Evolutionary conservation across 257 asterid species (phyloP), one percentile per base, ranked within the genome.

Genomic region (Ligustrum vulgare): DNA sequence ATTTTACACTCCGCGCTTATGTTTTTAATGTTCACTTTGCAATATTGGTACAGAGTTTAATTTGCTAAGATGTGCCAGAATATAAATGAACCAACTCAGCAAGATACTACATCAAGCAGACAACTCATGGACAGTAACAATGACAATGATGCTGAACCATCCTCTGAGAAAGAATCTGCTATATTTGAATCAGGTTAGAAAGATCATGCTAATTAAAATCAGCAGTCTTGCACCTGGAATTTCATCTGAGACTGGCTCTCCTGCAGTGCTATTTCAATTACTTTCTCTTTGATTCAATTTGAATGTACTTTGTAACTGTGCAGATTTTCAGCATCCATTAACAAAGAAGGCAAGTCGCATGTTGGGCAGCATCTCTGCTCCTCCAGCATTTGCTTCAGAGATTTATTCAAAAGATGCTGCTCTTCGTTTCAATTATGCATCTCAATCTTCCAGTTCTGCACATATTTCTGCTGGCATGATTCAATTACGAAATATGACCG

Each of bases 301-400:
- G 15, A n/a, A 58, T 51, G 49, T 78, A 36, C 9, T 71, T 62
- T 51, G 67, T 18, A 47, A 43, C 67, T 47, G 9, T 78, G 77
- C 94, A 94, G 97, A 84, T 82, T 70, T 49, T 72, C 84, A 86
- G 64, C 72, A 88, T 79, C 92, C 97, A 66, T 87, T 85, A 76
- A 66, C 84, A 77, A 88, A 88, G 78, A 77, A 89, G 74, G 97
- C 99, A 13, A 93, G 94, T 73, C 86, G 81, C 6, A 90, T 93
- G 97, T 69, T 95, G 92, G 96, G 92, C 73, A 80, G 86, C 86
- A 82, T 93, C 80, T 89, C 86, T 35, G 97, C 98, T 73, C 96
- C 98, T 33, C 92, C 98, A 4, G 98, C 99, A 71, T 78, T 90
- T 82, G 99, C 99, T 75, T 78, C 96, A 8, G 99, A 95, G 78